phyloP scores from a whole-genome alignment of 257 asterid species.

The Mentha longifolia region DNA sequence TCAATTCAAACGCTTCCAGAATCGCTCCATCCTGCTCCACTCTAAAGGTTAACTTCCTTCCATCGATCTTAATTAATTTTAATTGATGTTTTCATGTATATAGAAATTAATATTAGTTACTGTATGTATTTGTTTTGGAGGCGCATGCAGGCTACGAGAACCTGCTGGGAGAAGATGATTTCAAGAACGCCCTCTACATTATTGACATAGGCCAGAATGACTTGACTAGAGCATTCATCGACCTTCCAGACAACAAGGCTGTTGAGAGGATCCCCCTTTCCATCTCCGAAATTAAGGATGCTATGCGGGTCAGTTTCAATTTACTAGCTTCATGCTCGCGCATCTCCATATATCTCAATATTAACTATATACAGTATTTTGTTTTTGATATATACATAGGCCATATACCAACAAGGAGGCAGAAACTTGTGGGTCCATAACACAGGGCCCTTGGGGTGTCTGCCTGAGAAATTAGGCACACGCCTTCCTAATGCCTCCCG shows the following conservation, averaged over 20 bases:
- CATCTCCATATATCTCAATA: no score
- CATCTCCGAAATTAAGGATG: conserved; percentile 44
- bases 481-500: conserved; percentile 26
- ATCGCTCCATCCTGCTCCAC: conserved; percentile 34
- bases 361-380: no score
- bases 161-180: conserved; percentile 36
- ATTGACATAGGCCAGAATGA: conserved; percentile 45
- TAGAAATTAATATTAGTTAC: no score
- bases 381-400: no score
- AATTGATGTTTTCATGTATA: no score
- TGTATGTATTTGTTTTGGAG: no score
- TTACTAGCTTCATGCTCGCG: not conserved
- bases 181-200: conserved; percentile 35
- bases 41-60: no score
- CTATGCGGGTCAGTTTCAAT: conserved; percentile 36
- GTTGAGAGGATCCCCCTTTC: conserved; percentile 38
- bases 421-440: conserved; percentile 47
- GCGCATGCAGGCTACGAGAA: conserved; percentile 39
- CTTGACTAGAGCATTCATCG: conserved; percentile 6
- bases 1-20: conserved; percentile 42
- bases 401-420: no score
- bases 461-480: conserved; percentile 39
- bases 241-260: not conserved
- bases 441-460: conserved; percentile 9
- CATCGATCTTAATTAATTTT: no score